These are phyloP conservation scores for Citrus mangshanensis DNA, from an alignment of 345 rosid genomes.

Conservation along the genomic window DNA sequence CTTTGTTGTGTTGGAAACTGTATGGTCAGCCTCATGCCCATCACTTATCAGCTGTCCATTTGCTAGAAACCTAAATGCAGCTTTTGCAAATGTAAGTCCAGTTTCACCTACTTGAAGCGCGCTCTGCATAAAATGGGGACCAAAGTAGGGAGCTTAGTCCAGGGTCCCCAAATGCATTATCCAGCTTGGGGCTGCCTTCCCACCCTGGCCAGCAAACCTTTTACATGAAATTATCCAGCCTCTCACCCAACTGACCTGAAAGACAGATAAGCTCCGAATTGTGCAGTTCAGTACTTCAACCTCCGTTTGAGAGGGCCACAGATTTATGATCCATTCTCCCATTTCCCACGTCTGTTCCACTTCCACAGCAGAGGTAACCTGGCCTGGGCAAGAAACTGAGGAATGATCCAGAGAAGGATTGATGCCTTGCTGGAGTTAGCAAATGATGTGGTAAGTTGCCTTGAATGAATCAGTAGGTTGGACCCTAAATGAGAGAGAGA, in stretches of 20 bases:
- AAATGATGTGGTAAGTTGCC: constrained; percentile 24
- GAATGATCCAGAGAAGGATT: constrained; percentile 65
- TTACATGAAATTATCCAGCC: constrained; percentile 35
- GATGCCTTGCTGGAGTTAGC: constrained; percentile 71
- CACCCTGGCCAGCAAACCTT: constrained; percentile 49
- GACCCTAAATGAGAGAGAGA: neutral
- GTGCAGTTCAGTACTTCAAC: constrained; percentile 29
- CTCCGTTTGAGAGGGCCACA: constrained; percentile 60
- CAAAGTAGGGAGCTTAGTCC: too few species aligned
- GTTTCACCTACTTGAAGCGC: constrained; percentile 13
- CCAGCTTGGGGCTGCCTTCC: constrained; percentile 36
- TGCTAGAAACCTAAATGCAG: constrained; percentile 26
- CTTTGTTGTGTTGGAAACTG: constrained; percentile 38
- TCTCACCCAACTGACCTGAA: constrained; percentile 29
- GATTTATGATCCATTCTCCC: constrained; percentile 88
- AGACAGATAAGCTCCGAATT: constrained; percentile 28
- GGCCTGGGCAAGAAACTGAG: constrained; percentile 35
- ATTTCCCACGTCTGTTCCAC: constrained; percentile 36
- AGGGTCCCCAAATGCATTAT: constrained; percentile 32
- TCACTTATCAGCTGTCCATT: constrained; percentile 22
- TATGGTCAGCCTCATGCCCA: constrained; percentile 33
- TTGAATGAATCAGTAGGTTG: neutral
- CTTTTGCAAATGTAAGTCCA: constrained; percentile 39
- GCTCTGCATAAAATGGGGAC: too few species aligned
- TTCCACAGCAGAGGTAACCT: constrained; percentile 38